phyloP scores from a whole-genome alignment of 225 moss, liverwort and hornwort species.

The Takakia lepidozioides region DNA sequence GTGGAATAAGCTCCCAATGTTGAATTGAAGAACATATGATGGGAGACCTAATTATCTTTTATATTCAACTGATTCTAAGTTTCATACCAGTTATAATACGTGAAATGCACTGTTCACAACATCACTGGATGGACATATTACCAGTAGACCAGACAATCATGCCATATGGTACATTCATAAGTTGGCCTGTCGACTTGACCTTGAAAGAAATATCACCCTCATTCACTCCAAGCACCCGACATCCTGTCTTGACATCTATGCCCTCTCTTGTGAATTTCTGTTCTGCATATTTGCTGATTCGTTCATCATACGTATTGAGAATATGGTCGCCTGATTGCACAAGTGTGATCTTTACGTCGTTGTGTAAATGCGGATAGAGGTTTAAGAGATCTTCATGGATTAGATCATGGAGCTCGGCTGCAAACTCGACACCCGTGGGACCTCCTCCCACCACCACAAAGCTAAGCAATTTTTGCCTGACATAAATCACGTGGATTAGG shows the following conservation, averaged over 20 bases:
- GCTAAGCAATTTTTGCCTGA: constrained; percentile 54
- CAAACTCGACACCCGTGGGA: constrained; percentile 91
- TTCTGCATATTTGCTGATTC: constrained; percentile 84
- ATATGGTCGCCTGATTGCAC: constrained; percentile 95
- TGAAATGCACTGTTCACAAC: too few relatives aligned
- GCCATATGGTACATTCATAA: constrained; percentile 75
- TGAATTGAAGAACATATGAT: too few relatives aligned
- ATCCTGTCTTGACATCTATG: constrained; percentile 58
- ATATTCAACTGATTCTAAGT: too few relatives aligned
- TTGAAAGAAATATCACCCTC: constrained; percentile 66
- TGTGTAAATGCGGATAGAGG: constrained; percentile 58
- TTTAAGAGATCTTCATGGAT: constrained; percentile 66
- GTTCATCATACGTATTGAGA: constrained; percentile 89
- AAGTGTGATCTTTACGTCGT: constrained; percentile 51
- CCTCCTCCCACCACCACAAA: constrained; percentile 96
- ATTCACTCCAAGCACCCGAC: constrained; percentile 66
- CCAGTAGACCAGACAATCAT: constrained; percentile 99
- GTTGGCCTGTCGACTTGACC: constrained; percentile 47
- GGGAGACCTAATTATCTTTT: too few relatives aligned
- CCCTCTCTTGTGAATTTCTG: constrained; percentile 91
- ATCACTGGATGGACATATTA: constrained; percentile 5
- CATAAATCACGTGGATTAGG: too few relatives aligned
- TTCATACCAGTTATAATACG: too few relatives aligned
- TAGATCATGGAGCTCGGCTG: constrained; percentile 96
- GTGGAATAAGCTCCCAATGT: too few relatives aligned